Evolutionary conservation across 1,284 basidiomycete species (phyloP).

Genomic region (Sporisorium reilianum): DNA sequence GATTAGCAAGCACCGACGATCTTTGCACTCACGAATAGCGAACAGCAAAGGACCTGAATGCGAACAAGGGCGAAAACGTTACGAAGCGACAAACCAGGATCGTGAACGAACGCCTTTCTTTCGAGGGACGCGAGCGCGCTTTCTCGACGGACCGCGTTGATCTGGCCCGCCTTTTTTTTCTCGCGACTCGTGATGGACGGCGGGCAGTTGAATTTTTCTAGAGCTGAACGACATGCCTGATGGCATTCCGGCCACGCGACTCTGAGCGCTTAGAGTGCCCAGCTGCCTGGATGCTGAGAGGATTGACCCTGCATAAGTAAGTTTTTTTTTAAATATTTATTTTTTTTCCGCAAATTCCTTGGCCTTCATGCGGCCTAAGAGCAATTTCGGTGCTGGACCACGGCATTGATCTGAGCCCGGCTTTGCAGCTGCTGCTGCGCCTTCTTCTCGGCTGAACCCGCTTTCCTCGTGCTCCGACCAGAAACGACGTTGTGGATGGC

Average conservation of each 20-base stretch:
- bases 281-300: neutral
- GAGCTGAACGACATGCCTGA: too few relatives aligned
- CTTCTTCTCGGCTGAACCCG: neutral
- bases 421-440: slow-evolving; percentile 8
- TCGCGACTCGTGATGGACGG: neutral
- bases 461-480: neutral
- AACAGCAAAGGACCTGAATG: neutral
- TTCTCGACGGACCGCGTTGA: slow-evolving; percentile 5
- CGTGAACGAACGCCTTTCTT: neutral
- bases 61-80: neutral
- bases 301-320: slow-evolving; percentile 16
- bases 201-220: neutral
- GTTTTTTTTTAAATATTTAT: neutral
- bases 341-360: neutral
- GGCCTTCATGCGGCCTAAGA: neutral
- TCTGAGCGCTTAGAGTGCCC: slow-evolving; percentile 4
- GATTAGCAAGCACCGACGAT: neutral
- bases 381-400: slow-evolving; percentile 3
- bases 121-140: slow-evolving; percentile 4
- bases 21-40: too few relatives aligned
- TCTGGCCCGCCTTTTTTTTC: slow-evolving; percentile 11
- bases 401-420: slow-evolving; percentile 20
- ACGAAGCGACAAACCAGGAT: neutral
- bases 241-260: slow-evolving; percentile 11
- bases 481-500: slow-evolving; percentile 11